Conservation (phyloP, 805 yeast species). For the Zygotorulaspora chibaensis region DNA sequence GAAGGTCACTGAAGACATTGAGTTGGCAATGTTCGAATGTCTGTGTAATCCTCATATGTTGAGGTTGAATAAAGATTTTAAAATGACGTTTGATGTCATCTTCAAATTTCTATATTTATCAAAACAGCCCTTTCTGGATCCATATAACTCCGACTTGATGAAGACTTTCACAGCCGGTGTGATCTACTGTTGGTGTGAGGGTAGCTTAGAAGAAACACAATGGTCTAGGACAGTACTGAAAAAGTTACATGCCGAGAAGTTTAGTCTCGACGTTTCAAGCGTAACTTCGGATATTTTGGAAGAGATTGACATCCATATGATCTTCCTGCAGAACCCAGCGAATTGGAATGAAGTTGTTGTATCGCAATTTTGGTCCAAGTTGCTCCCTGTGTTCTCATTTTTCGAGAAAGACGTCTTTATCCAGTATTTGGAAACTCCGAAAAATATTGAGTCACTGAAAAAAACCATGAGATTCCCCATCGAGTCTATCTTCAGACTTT, state of each 20-base stretch:
- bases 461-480: slow-evolving; percentile 29
- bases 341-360: slow-evolving; percentile 39
- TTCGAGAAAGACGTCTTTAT: slow-evolving; percentile 25
- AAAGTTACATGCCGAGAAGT: slow-evolving; percentile 15
- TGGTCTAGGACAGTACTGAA: slow-evolving; percentile 45
- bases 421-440: slow-evolving; percentile 30
- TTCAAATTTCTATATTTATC: slow-evolving; percentile 31
- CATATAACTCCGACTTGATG: slow-evolving; percentile 12
- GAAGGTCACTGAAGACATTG: slow-evolving; percentile 22
- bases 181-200: slow-evolving; percentile 53
- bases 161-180: slow-evolving; percentile 44
- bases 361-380: slow-evolving; percentile 32
- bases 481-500: slow-evolving; percentile 33
- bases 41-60: slow-evolving; percentile 49
- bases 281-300: slow-evolving; percentile 43
- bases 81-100: slow-evolving; percentile 37
- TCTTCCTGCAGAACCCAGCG: slow-evolving; percentile 49
- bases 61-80: slow-evolving; percentile 37
- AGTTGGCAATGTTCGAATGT: slow-evolving; percentile 42
- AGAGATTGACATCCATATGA: slow-evolving; percentile 51
- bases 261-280: slow-evolving; percentile 15
- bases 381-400: slow-evolving; percentile 29
- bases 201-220: slow-evolving; percentile 40
- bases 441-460: slow-evolving; percentile 29
- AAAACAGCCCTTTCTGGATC: slow-evolving; percentile 29